phyloP scores from a whole-genome alignment of 208 protist genomes.

The Trypanosoma cruzi region DNA sequence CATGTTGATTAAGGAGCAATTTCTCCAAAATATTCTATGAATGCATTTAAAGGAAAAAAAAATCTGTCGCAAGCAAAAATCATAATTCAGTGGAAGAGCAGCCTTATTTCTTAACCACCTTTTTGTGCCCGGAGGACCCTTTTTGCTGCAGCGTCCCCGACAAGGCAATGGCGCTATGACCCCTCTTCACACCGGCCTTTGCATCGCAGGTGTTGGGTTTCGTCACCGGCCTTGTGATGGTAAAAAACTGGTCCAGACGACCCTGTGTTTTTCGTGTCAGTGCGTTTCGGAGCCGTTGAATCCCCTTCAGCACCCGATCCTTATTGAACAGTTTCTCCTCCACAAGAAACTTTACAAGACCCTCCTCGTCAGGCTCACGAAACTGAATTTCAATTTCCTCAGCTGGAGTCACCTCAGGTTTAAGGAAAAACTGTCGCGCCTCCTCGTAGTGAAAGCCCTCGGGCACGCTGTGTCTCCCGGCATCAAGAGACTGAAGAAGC shows the following conservation, averaged over 20 bases:
- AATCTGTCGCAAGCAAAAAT: neutral
- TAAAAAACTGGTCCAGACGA: constrained; percentile 93
- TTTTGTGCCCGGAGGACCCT: constrained; percentile 64
- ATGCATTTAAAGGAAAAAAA: neutral
- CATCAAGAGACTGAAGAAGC: constrained; percentile 94
- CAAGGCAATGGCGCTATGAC: constrained; percentile 42
- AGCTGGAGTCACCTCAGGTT: constrained; percentile 88
- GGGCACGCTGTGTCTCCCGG: constrained; percentile 78
- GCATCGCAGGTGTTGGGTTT: constrained; percentile 4
- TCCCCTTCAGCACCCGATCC: constrained; percentile 85
- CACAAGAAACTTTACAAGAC: constrained; percentile 97
- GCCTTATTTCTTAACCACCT: constrained; percentile 82
- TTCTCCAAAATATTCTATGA: neutral
- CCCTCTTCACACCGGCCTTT: constrained; percentile 49
- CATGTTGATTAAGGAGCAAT: neutral
- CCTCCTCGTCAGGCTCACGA: constrained; percentile 96
- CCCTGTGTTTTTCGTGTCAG: constrained; percentile 82
- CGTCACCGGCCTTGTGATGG: constrained; percentile 32
- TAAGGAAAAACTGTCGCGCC: constrained; percentile 92
- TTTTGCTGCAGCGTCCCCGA: constrained; percentile 74
- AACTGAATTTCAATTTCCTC: constrained; percentile 93
- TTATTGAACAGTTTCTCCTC: constrained; percentile 98
- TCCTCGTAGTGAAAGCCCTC: constrained; percentile 90
- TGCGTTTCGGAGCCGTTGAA: constrained; percentile 74
- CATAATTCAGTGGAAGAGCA: neutral